Evolutionary conservation across 495 filamentous ascomycete genomes (phyloP).

Genomic region (Endocarpon pusillum): DNA sequence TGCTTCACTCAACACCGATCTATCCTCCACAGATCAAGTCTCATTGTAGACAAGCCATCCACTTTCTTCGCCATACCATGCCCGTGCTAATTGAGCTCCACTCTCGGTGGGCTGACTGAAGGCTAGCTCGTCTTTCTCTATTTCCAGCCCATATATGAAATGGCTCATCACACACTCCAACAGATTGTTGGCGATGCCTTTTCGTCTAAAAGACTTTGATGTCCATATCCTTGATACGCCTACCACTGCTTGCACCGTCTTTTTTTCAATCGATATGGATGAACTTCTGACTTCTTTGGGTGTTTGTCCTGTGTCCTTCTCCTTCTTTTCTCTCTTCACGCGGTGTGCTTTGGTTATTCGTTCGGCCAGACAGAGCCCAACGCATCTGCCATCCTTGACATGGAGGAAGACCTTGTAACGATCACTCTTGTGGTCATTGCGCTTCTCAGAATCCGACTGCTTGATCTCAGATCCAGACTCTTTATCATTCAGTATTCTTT

Average conservation of each 20-base stretch:
- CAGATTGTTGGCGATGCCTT: conserved; percentile 43
- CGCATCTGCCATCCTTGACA: conserved; percentile 42
- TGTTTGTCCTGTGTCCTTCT: no score
- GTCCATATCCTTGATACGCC: conserved; percentile 63
- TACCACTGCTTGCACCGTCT: conserved; percentile 32
- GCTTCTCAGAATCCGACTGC: background rate
- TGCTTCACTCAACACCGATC: no score
- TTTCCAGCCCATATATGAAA: conserved; percentile 49
- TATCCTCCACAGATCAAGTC: conserved; percentile 9
- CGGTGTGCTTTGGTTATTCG: conserved; percentile 39
- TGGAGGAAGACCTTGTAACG: conserved; percentile 51
- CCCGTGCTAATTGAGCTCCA: conserved; percentile 41
- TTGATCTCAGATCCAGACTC: conserved; percentile 8
- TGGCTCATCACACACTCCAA: conserved; percentile 43
- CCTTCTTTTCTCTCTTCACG: no score
- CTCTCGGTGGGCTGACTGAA: conserved; percentile 66
- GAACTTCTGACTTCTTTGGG: conserved; percentile 19
- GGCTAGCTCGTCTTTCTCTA: conserved; percentile 44
- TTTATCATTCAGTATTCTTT: no score
- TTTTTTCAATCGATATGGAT: conserved; percentile 25
- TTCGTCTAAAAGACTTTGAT: conserved; percentile 37
- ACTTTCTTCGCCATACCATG: conserved; percentile 38
- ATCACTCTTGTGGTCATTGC: conserved; percentile 23
- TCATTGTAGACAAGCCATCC: conserved; percentile 38
- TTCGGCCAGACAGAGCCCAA: conserved; percentile 51